Conservation (phyloP, 2,329 filamentous ascomycete species). For the Sporothrix pseudoabietina region DNA sequence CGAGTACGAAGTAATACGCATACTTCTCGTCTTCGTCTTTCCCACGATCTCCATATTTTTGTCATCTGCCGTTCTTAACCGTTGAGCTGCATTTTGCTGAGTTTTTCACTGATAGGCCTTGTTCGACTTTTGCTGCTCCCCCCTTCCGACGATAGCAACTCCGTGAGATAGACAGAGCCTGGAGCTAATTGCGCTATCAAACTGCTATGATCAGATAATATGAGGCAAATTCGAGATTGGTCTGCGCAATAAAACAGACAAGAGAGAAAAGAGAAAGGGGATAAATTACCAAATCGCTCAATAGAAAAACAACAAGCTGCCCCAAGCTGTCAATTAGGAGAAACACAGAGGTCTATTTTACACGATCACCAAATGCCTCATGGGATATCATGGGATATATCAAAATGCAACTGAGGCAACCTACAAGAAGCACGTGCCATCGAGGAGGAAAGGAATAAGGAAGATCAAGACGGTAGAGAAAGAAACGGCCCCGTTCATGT, state of each 20-base stretch:
- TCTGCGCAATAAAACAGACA: not conserved
- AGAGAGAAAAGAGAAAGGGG: not conserved
- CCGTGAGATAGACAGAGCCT: not conserved
- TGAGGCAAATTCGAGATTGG: not conserved
- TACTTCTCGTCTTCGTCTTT: not conserved
- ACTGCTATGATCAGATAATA: not conserved
- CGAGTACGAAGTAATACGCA: not conserved
- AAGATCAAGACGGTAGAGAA: not conserved
- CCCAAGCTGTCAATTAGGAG: not conserved
- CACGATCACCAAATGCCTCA: constrained; percentile 24
- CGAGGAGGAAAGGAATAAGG: not conserved
- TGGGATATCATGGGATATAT: not conserved
- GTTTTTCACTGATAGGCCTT: constrained; percentile 10
- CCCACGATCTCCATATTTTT: constrained; percentile 4
- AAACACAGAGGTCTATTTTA: not conserved
- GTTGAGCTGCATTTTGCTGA: not conserved
- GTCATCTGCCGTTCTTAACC: constrained; percentile 15
- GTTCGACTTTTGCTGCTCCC: constrained; percentile 20
- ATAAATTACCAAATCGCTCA: constrained; percentile 7
- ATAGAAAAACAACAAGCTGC: not conserved
- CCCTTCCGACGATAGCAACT: not conserved
- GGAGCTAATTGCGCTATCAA: not conserved
- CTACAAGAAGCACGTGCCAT: not conserved
- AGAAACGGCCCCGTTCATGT: not conserved
- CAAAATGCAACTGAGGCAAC: not conserved